Percentiles rank a stretch among this genome's conserved stretches.
Conservation (phyloP, 768 basidiomycete species). For the Xerocomus potaroensis region DNA sequence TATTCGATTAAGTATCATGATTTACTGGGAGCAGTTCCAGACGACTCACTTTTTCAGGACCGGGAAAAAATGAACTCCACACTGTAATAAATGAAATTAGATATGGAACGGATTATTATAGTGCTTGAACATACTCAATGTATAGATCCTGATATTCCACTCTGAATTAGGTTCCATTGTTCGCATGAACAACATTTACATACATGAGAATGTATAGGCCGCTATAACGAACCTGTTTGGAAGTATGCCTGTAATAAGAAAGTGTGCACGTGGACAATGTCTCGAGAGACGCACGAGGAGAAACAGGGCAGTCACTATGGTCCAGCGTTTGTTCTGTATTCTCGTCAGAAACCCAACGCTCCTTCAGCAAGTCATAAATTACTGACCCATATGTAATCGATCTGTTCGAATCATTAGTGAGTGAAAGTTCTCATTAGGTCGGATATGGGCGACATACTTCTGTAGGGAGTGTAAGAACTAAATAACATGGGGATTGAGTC, state of each 20-base stretch:
- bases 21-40: not conserved
- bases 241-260: not conserved
- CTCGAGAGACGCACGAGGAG: not conserved
- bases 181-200: not conserved
- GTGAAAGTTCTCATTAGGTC: not conserved
- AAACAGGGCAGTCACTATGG: not conserved
- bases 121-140: not conserved
- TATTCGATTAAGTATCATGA: not conserved
- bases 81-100: too few species aligned
- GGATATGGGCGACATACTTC: not conserved
- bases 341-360: not conserved
- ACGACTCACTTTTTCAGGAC: not conserved
- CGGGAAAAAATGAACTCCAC: slow-evolving; percentile 4
- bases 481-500: not conserved
- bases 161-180: not conserved
- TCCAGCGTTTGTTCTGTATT: slow-evolving; percentile 2
- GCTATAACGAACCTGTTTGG: slow-evolving; percentile 2
- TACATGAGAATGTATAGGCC: slow-evolving; percentile 2
- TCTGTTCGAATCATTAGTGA: not conserved
- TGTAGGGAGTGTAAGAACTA: slow-evolving; percentile 7
- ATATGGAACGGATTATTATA: not conserved
- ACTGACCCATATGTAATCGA: slow-evolving; percentile 6
- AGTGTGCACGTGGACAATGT: not conserved
- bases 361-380: not conserved
- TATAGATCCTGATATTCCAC: not conserved